Evolutionary conservation across 2,329 filamentous ascomycete genomes (phyloP).

Genomic region (Knufia petricola): DNA sequence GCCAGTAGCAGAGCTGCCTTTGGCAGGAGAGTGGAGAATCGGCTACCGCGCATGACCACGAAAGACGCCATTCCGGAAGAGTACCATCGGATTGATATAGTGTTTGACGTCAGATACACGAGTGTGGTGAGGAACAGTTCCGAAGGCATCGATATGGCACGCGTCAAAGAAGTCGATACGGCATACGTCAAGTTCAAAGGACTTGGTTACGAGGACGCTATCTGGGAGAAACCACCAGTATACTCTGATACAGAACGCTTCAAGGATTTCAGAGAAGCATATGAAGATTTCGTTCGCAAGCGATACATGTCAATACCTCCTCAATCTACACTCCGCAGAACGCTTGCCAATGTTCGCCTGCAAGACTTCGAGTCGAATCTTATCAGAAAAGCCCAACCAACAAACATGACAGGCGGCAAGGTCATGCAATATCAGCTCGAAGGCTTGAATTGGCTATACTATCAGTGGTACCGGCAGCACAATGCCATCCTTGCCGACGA

Average conservation of each 20-base stretch:
- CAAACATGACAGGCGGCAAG: constrained; percentile 63
- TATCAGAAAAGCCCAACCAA: constrained; percentile 62
- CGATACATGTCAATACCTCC: constrained; percentile 59
- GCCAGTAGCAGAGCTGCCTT: constrained; percentile 63
- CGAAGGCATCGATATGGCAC: constrained; percentile 60
- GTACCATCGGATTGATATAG: constrained; percentile 73
- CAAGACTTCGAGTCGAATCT: constrained; percentile 56
- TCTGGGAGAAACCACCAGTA: constrained; percentile 75
- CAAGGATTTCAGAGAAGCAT: constrained; percentile 71
- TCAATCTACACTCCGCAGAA: constrained; percentile 49
- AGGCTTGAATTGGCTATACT: constrained; percentile 89
- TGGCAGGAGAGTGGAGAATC: constrained; percentile 53
- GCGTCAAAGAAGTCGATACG: constrained; percentile 61
- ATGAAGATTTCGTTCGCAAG: constrained; percentile 74
- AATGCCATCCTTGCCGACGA: constrained; percentile 93
- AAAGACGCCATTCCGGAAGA: constrained; percentile 82
- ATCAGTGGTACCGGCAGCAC: constrained; percentile 70
- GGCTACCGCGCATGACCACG: constrained; percentile 57
- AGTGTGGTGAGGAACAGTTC: constrained; percentile 48
- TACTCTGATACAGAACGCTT: constrained; percentile 58
- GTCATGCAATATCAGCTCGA: constrained; percentile 92
- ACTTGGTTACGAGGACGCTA: constrained; percentile 77
- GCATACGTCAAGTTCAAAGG: constrained; percentile 88
- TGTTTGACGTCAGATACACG: constrained; percentile 69
- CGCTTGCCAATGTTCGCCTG: constrained; percentile 57